Evolutionary conservation across 371 early-diverging fungal genomes (phyloP), one percentile per base, ranked within the genome.

Genomic region (Coemansia sp.): DNA sequence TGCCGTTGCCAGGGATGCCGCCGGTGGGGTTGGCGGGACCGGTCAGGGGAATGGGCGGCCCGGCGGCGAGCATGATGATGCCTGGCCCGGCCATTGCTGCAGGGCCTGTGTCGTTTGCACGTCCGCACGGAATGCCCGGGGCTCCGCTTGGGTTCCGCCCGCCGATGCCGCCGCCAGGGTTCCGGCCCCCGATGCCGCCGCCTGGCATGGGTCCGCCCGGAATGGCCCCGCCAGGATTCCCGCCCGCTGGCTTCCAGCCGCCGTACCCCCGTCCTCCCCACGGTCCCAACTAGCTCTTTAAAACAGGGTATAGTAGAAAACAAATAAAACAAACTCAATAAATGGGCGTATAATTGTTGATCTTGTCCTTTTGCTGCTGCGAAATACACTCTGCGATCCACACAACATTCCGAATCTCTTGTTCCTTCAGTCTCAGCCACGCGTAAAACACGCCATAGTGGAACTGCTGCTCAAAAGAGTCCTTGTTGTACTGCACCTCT

Each of bases 361-460:
- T 94, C 73, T 92, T 86, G 62, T 96, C 96, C 86, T 92, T 95
- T 73, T 97, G 95, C 64, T 94, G 91, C 84, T 98, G 99, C 37
- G 94, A 88, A 78, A 99, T 96, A 83, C 99, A 99, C 84, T 99
- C 99, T 28, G 97, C 93, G 68, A 99, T 96, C 98, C 99, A 99
- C 57, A 98, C 91, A 79, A 99, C 94, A 84, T 98, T 99, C 67
- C 98, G 88, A 60, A 99, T 93, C 84, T 99, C 99, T 79, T 99
- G 98, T 80, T 99, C 99, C 88, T 97, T 98, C 62, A 99, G 85
- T 81, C 93, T 94, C 62, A 99, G 84, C 87, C 92, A 99, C 16
- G 96, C 85, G 82, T 95, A 99, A 69, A 97, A 99, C n/a, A 94
- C 87, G 50, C 93, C 96, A 79, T 87, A 97, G 78, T 96, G 94